Conservation (phyloP, 2,329 filamentous ascomycete species). For the Ceratocystiopsis sp. region DNA sequence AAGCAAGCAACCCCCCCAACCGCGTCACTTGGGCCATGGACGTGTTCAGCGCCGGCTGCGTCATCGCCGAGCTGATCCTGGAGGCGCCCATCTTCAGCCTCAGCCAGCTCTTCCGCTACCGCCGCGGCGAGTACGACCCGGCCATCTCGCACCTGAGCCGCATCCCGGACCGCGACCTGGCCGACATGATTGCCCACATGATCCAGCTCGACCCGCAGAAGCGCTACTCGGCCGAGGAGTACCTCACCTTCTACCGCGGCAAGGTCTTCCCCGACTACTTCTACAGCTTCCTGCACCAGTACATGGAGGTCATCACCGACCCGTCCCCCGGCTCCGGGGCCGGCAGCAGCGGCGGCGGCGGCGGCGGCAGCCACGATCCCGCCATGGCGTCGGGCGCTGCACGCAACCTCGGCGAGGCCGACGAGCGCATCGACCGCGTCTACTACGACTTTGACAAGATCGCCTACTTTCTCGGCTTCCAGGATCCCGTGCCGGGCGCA, state of each 20-base stretch:
- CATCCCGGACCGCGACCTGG: constrained; percentile 73
- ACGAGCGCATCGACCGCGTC: constrained; percentile 85
- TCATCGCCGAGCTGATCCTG: constrained; percentile 90
- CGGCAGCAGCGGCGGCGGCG: constrained; percentile 19
- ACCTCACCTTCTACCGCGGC: constrained; percentile 76
- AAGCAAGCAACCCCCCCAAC: constrained; percentile 1
- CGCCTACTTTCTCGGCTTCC: constrained; percentile 76
- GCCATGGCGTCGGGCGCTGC: constrained; percentile 40
- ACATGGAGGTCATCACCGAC: constrained; percentile 92
- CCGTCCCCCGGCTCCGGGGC: constrained; percentile 63
- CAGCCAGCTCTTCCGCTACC: constrained; percentile 88
- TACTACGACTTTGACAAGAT: constrained; percentile 97
- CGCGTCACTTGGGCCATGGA: constrained; percentile 82
- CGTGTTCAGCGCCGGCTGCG: constrained; percentile 90
- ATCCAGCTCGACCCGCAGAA: constrained; percentile 86
- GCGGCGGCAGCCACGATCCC: constrained; percentile 12
- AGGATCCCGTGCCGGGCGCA: constrained; percentile 22
- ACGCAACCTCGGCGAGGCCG: constrained; percentile 67
- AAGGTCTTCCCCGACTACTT: constrained; percentile 95
- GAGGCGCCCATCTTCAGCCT: constrained; percentile 96
- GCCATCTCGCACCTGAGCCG: constrained; percentile 63
- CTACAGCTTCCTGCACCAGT: constrained; percentile 92
- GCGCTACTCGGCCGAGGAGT: constrained; percentile 84
- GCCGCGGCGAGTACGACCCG: constrained; percentile 82
- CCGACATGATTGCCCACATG: constrained; percentile 88